A percentile compares a stretch with the other conserved stretches of the same genome.
Conservation (phyloP, 345 rosid species). For the Nephelium lappaceum region DNA sequence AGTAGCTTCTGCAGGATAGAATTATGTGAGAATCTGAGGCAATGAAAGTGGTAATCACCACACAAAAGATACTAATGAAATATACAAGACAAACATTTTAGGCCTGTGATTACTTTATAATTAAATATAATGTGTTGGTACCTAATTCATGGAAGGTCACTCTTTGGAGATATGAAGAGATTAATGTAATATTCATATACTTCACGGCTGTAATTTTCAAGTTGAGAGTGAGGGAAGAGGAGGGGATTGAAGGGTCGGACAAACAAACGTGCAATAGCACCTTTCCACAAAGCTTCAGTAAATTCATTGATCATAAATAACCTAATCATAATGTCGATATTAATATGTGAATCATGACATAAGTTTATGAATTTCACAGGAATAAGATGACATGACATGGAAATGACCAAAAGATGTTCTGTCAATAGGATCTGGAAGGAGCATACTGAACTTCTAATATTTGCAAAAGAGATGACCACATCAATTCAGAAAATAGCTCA, state of each 20-base stretch:
- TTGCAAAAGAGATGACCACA: not conserved
- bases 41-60: not conserved
- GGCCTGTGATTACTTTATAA: not conserved
- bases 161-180: not conserved
- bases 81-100: not conserved
- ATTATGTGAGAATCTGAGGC: slow-evolving; percentile 12
- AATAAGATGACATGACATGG: not conserved
- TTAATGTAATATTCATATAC: not conserved
- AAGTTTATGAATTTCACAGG: not conserved
- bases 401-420: not conserved
- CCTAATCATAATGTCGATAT: not conserved
- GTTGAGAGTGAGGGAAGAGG: no score
- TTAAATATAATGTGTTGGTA: slow-evolving; percentile 4
- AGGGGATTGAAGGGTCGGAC: not conserved
- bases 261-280: not conserved
- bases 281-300: not conserved
- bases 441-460: not conserved
- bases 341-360: not conserved
- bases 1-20: slow-evolving; percentile 73
- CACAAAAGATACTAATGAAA: not conserved
- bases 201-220: not conserved
- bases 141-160: not conserved
- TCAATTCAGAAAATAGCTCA: not conserved
- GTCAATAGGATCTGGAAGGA: not conserved
- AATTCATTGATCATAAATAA: not conserved